A percentile compares a stretch with the other conserved stretches of the same genome.
phyloP scores from a whole-genome alignment of 2,329 filamentous ascomycete species.

The Aspergillus fijiensis region DNA sequence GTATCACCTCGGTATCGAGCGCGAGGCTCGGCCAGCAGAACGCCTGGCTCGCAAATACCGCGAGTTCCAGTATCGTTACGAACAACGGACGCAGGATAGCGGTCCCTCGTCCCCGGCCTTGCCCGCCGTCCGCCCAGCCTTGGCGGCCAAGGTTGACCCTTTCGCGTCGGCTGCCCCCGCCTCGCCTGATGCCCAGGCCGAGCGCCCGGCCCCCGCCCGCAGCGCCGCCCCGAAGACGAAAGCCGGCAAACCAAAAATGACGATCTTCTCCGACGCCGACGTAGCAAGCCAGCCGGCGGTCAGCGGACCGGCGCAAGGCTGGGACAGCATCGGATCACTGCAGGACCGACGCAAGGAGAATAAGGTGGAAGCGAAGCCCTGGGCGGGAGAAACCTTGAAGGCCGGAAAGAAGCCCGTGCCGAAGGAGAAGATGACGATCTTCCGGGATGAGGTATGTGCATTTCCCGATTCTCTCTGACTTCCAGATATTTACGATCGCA shows the following conservation, averaged over 20 bases:
- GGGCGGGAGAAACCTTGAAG: slow-evolving; percentile 88
- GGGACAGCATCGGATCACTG: slow-evolving; percentile 88
- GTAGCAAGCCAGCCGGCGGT: slow-evolving; percentile 58
- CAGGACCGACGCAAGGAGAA: slow-evolving; percentile 95
- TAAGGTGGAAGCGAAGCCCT: slow-evolving; percentile 77
- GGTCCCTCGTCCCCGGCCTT: slow-evolving; percentile 85
- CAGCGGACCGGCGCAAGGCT: slow-evolving; percentile 65
- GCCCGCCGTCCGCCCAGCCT: slow-evolving; percentile 75
- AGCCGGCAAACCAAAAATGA: slow-evolving; percentile 74
- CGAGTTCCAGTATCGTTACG: slow-evolving; percentile 81
- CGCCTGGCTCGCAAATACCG: slow-evolving; percentile 83
- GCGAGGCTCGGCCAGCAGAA: slow-evolving; percentile 78
- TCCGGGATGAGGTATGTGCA: slow-evolving; percentile 89
- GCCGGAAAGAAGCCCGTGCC: slow-evolving; percentile 77
- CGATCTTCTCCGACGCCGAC: slow-evolving; percentile 83
- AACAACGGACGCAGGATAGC: slow-evolving; percentile 61
- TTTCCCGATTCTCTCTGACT: slow-evolving; percentile 39
- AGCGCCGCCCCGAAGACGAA: slow-evolving; percentile 56
- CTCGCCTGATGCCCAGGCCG: slow-evolving; percentile 65
- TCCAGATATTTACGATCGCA: slow-evolving; percentile 82
- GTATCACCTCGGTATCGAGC: slow-evolving; percentile 84
- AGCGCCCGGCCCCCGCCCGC: slow-evolving; percentile 51
- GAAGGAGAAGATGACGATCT: slow-evolving; percentile 81
- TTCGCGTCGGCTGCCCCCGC: slow-evolving; percentile 60
- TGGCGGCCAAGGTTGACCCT: slow-evolving; percentile 83